Percentiles rank a stretch among this genome's conserved stretches.
Conservation (phyloP, 345 rosid species). For the Leavenworthia alabamica region DNA sequence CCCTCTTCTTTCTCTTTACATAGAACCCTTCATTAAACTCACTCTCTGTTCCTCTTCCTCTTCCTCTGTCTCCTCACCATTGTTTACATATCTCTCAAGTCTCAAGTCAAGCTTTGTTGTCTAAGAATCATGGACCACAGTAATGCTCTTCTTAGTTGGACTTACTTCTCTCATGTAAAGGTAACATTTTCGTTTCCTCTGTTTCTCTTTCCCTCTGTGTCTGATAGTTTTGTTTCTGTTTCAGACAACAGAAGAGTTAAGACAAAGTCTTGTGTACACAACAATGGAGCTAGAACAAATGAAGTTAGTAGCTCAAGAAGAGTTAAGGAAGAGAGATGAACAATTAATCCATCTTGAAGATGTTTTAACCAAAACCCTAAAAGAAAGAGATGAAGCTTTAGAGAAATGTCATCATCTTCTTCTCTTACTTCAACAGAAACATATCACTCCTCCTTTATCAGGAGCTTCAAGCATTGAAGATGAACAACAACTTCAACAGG, state of each 20-base stretch:
- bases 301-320: slow-evolving; percentile 61
- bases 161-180: slow-evolving; percentile 72
- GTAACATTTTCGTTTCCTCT: slow-evolving; percentile 29
- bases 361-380: slow-evolving; percentile 40
- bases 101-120: not conserved
- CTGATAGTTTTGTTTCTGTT: not conserved
- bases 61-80: not conserved
- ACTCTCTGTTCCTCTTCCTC: slow-evolving; percentile 4
- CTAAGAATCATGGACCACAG: slow-evolving; percentile 56
- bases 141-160: slow-evolving; percentile 50
- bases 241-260: slow-evolving; percentile 78
- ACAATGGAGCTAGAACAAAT: slow-evolving; percentile 79
- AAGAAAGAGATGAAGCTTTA: slow-evolving; percentile 67
- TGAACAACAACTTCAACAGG: no score
- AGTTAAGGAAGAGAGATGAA: slow-evolving; percentile 70
- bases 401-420: slow-evolving; percentile 55
- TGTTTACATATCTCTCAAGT: not conserved
- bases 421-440: slow-evolving; percentile 39
- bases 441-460: slow-evolving; percentile 25
- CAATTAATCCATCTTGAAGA: slow-evolving; percentile 54
- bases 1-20: not conserved
- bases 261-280: slow-evolving; percentile 54
- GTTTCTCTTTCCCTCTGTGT: slow-evolving; percentile 10
- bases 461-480: slow-evolving; percentile 89
- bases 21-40: slow-evolving; percentile 15